Evolutionary conservation across 805 yeast genomes (phyloP), one percentile per base, ranked within the genome.

Genomic region (Candida koratica): DNA sequence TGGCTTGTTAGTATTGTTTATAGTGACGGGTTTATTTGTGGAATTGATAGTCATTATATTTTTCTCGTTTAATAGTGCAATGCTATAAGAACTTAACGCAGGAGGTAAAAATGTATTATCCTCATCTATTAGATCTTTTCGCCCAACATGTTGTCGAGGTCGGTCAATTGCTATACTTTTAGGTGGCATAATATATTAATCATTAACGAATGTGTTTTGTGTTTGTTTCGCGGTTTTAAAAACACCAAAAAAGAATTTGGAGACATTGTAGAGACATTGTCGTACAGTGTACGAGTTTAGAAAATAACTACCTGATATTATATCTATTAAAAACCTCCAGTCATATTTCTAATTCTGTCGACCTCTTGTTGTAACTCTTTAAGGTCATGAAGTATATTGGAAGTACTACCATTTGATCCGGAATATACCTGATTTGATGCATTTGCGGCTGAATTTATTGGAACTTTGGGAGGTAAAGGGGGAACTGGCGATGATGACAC

Each of bases 321-420:
- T 25, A 14, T 27, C 19, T 27, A 27, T 28, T 49, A 66, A 41
- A 65, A 67, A 10, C 71, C 73, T 12, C 73, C 72, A 6, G 71
- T 64, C 67, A 67, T 56, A 38, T 53, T 55, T 41, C 71, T 56
- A 36, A 81, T 60, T 35, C 71, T 67, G 47, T 82, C 83, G 15
- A 82, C 86, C 53, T 82, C 88, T 24, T 70, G 80, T 48, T 81
- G 86, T 32, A 82, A 63, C 6, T 81, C 81, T 49, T 72, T 73
- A 39, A 82, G 61, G 50, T 81, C 83, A 31, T 81, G 79, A 45
- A 82, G 56, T 15, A 81, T 74, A 42, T 80, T 76, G 3, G 71
- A 58, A 17, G 73, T 67, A 42, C 70, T 64, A 25, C 54, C 55
- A 35, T 44, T 55, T 10, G 22, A 17, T 8, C 28, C 28, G 15